These are phyloP conservation scores for Lentinula sp. DNA, from an alignment of 768 basidiomycete genomes.

Conservation along the genomic window DNA sequence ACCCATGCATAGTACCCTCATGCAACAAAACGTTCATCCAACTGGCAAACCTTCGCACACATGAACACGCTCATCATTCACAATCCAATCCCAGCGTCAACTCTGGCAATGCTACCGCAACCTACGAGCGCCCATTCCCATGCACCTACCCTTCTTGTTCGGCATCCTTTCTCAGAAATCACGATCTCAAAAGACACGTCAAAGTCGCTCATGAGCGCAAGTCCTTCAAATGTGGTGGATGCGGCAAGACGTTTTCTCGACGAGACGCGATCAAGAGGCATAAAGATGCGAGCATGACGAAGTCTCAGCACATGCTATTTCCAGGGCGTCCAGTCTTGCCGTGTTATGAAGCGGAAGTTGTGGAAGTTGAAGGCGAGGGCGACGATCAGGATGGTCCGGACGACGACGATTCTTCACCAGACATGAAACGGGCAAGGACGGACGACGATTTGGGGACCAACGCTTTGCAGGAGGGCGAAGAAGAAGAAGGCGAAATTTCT, in stretches of 20 bases:
- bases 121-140: slow-evolving; percentile 44
- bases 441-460: slow-evolving; percentile 33
- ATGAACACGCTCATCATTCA: slow-evolving; percentile 60
- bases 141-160: slow-evolving; percentile 49
- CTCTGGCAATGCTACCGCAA: background rate
- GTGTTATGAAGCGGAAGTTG: slow-evolving; percentile 53
- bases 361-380: slow-evolving; percentile 50
- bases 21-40: slow-evolving; percentile 69
- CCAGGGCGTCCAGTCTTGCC: slow-evolving; percentile 16
- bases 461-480: slow-evolving; percentile 4
- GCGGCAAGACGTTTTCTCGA: slow-evolving; percentile 69
- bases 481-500: slow-evolving; percentile 62
- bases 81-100: background rate
- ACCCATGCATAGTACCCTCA: slow-evolving; percentile 62
- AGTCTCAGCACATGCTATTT: slow-evolving; percentile 16
- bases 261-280: slow-evolving; percentile 77
- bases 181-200: slow-evolving; percentile 75
- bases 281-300: slow-evolving; percentile 45
- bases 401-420: slow-evolving; percentile 40
- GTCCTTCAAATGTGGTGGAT: slow-evolving; percentile 70
- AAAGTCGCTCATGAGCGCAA: slow-evolving; percentile 60
- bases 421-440: slow-evolving; percentile 58
- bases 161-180: slow-evolving; percentile 72
- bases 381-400: slow-evolving; percentile 22
- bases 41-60: slow-evolving; percentile 62